phyloP scores from a whole-genome alignment of 2,329 filamentous ascomycete species.

The Rhexocercosporidium sp. region DNA sequence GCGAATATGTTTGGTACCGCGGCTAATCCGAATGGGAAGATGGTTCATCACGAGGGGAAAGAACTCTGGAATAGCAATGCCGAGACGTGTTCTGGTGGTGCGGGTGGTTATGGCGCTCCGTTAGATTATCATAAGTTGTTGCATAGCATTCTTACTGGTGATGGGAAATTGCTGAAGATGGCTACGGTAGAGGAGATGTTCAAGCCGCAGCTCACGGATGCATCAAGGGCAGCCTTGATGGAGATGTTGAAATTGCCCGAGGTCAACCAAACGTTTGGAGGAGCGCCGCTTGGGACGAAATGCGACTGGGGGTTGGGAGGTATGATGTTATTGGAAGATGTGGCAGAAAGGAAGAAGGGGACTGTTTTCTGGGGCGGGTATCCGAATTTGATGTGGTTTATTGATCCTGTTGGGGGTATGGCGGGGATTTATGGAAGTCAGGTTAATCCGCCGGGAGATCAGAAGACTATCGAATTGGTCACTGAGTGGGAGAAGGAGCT shows the following conservation, averaged over 20 bases:
- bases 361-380: constrained; percentile 52
- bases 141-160: constrained; percentile 53
- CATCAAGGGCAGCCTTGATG: constrained; percentile 34
- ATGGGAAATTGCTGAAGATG: constrained; percentile 52
- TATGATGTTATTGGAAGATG: constrained; percentile 47
- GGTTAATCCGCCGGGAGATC: constrained; percentile 49
- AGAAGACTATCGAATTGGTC: constrained; percentile 43
- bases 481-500: constrained; percentile 47
- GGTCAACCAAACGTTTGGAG: constrained; percentile 31
- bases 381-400: constrained; percentile 53
- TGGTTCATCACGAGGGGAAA: constrained; percentile 9
- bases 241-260: constrained; percentile 25
- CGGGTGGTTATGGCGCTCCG: constrained; percentile 45
- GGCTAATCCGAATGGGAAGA: constrained; percentile 22
- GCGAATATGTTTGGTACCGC: constrained; percentile 23
- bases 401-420: constrained; percentile 47
- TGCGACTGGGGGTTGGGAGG: constrained; percentile 50
- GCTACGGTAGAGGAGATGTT: constrained; percentile 53
- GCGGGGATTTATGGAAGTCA: constrained; percentile 50
- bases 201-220: constrained; percentile 48
- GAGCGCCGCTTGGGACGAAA: constrained; percentile 44
- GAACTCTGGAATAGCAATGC: constrained; percentile 3
- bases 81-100: constrained; percentile 40
- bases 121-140: constrained; percentile 52
- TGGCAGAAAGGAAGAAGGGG: constrained; percentile 45